Percentiles rank a stretch among this genome's conserved stretches.
These are phyloP conservation scores for Phytophthora multivora DNA, from an alignment of 352 stramenopile genomes.

Conservation along the genomic window DNA sequence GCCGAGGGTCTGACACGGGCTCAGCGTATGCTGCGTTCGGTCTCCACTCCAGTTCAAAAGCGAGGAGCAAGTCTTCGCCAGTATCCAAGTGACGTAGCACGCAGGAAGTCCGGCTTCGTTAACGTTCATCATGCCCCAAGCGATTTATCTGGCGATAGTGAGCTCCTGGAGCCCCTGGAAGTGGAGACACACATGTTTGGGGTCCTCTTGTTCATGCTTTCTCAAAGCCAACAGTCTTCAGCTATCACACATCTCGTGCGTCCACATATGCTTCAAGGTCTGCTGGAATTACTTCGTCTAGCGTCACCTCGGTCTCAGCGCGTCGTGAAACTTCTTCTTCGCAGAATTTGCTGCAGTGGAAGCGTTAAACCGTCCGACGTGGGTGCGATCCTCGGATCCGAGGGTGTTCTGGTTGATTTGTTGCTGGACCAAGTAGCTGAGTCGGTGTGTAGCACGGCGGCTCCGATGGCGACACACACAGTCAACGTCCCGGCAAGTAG, in stretches of 20 bases:
- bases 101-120: slow-evolving; percentile 47
- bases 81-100: slow-evolving; percentile 49
- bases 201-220: slow-evolving; percentile 81
- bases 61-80: slow-evolving; percentile 49
- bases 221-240: slow-evolving; percentile 68
- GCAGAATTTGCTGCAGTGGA: slow-evolving; percentile 72
- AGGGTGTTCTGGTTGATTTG: slow-evolving; percentile 83
- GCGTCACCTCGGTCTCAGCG: slow-evolving; percentile 80
- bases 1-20: slow-evolving; percentile 77
- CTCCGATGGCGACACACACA: slow-evolving; percentile 62
- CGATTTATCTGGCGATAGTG: slow-evolving; percentile 38
- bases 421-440: slow-evolving; percentile 88
- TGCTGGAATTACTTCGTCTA: slow-evolving; percentile 79
- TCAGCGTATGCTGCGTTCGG: slow-evolving; percentile 83
- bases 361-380: slow-evolving; percentile 70
- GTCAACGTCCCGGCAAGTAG: slow-evolving; percentile 47
- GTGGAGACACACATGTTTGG: slow-evolving; percentile 76
- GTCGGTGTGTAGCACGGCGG: slow-evolving; percentile 79
- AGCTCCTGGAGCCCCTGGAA: slow-evolving; percentile 76
- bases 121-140: slow-evolving; percentile 40
- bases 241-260: slow-evolving; percentile 65
- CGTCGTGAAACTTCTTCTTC: slow-evolving; percentile 83
- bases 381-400: slow-evolving; percentile 73
- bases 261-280: slow-evolving; percentile 64
- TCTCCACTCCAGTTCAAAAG: slow-evolving; percentile 77